Percentiles rank a stretch among this genome's conserved stretches.
These are phyloP conservation scores for Neofusicoccum laricinum DNA, from an alignment of 2,329 filamentous ascomycete species.

Conservation along the genomic window DNA sequence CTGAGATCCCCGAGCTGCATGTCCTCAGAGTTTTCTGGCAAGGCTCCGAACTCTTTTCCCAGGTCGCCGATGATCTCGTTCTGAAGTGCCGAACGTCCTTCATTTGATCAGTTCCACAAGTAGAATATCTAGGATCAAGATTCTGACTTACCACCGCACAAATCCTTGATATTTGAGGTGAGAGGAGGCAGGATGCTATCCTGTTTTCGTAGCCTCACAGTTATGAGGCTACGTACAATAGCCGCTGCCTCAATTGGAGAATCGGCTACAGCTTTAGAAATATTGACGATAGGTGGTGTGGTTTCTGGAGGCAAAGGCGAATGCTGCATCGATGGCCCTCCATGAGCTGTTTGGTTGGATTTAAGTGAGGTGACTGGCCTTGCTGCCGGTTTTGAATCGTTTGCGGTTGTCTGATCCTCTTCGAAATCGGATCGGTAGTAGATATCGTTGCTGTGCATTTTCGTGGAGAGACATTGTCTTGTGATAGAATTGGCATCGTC, in stretches of 20 bases:
- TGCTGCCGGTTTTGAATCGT: background rate
- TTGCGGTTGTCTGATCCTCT: background rate
- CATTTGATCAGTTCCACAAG: background rate
- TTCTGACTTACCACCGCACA: background rate
- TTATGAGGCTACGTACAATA: slow-evolving; percentile 2
- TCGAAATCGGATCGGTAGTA: background rate
- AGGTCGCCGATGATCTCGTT: background rate
- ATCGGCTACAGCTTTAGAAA: background rate
- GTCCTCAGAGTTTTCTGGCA: slow-evolving; percentile 8
- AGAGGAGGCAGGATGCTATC: background rate
- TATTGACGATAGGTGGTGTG: background rate
- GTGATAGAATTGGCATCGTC: background rate
- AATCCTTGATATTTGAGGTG: background rate
- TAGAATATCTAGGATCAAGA: background rate
- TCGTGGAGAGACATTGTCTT: background rate
- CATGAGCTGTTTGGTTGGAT: background rate
- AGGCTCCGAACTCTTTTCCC: background rate
- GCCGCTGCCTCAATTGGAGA: background rate
- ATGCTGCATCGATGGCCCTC: background rate
- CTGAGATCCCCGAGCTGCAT: background rate
- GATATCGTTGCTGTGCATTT: background rate
- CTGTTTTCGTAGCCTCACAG: background rate
- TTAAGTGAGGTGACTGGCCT: background rate
- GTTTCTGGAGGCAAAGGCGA: background rate
- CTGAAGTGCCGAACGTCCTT: background rate